phyloP scores from a whole-genome alignment of 225 moss, liverwort and hornwort species.

The Neckera pumila region DNA sequence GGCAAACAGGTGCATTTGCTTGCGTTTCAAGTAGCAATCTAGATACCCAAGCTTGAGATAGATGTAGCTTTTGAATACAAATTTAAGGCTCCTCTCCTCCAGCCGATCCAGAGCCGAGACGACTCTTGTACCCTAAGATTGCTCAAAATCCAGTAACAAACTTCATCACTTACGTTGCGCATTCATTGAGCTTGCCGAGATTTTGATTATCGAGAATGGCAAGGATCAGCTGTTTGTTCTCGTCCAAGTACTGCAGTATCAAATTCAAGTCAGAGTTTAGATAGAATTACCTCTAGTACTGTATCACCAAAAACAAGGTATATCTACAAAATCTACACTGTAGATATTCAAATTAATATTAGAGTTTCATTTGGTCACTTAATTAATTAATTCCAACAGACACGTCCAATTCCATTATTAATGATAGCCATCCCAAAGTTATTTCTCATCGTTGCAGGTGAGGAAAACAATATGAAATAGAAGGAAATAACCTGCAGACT shows the following conservation, averaged over 20 bases:
- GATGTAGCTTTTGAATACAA: background rate
- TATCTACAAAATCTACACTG: background rate
- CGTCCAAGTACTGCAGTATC: conserved; percentile 39
- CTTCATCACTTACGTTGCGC: conserved; percentile 37
- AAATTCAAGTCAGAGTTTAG: background rate
- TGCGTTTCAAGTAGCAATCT: background rate
- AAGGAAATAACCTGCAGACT: background rate
- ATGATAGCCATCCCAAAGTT: background rate
- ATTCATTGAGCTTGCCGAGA: conserved; percentile 50
- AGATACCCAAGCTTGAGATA: background rate
- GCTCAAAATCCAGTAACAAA: background rate
- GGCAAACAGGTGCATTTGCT: too few relatives aligned
- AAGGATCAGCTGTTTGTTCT: conserved; percentile 58
- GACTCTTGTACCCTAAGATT: background rate
- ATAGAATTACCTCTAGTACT: background rate
- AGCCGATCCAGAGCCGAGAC: background rate
- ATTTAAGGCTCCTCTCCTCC: background rate
- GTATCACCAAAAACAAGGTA: background rate
- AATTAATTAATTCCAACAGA: background rate
- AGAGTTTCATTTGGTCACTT: background rate
- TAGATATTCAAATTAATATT: background rate
- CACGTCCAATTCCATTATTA: background rate
- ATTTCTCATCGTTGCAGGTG: background rate
- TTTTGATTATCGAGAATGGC: conserved; percentile 55
- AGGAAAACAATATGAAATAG: background rate